Conservation (phyloP, 2,329 filamentous ascomycete genomes). For the Clonostachys chloroleuca region DNA sequence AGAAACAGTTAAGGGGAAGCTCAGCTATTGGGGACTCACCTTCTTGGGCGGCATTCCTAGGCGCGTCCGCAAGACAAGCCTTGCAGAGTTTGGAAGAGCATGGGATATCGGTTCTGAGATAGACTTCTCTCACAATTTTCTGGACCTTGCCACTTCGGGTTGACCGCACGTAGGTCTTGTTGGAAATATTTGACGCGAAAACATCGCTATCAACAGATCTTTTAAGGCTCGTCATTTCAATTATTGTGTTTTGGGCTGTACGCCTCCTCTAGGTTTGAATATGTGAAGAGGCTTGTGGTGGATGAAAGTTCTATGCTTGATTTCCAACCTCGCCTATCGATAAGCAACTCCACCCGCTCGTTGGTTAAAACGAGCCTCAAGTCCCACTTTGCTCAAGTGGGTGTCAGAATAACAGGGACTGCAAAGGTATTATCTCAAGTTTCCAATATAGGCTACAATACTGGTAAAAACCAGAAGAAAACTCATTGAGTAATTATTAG, state of each 20-base stretch:
- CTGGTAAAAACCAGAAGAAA: no score
- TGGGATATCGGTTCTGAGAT: slow-evolving; percentile 92
- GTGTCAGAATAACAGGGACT: no score
- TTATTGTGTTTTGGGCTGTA: slow-evolving; percentile 19
- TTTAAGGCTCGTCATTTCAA: slow-evolving; percentile 58
- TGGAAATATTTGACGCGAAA: slow-evolving; percentile 72
- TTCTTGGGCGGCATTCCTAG: slow-evolving; percentile 73
- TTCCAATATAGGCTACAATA: no score
- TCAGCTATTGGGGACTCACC: slow-evolving; percentile 40
- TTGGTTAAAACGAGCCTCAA: no score
- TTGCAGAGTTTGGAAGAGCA: slow-evolving; percentile 90
- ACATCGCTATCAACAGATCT: slow-evolving; percentile 47
- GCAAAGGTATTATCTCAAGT: no score
- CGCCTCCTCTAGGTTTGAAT: background rate
- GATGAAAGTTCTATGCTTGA: background rate
- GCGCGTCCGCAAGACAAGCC: slow-evolving; percentile 68
- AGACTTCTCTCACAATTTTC: slow-evolving; percentile 96
- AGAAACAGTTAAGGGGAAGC: background rate
- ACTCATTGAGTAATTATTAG: no score
- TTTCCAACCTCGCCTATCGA: background rate
- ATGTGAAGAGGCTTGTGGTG: background rate
- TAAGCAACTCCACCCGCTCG: background rate
- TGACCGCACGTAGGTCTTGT: slow-evolving; percentile 92
- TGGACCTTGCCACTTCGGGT: slow-evolving; percentile 96
- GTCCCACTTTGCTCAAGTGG: no score